phyloP scores from a whole-genome alignment of 1,139 yeast genomes.

The Ogataea hybrid region DNA sequence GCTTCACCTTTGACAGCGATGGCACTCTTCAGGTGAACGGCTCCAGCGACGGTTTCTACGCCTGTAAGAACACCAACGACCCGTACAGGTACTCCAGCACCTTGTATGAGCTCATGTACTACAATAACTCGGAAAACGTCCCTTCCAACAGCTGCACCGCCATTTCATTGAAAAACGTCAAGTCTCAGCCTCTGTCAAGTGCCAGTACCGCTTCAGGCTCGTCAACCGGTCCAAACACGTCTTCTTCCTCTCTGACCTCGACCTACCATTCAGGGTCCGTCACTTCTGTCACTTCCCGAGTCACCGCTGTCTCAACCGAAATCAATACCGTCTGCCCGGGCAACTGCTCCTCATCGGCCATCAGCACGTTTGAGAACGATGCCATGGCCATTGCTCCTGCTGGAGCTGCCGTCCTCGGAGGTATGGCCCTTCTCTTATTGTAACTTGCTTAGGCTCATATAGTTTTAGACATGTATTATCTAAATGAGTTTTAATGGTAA shows the following conservation, averaged over 20 bases:
- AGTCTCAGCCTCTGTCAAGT: conserved; percentile 3
- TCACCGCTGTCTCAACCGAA: conserved; percentile 3
- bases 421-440: conserved; percentile 22
- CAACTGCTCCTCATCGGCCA: conserved; percentile 4
- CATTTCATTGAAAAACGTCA: too few species aligned
- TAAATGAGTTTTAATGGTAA: too few species aligned
- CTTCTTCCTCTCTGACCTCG: too few species aligned
- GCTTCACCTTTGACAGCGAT: conserved; percentile 18
- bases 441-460: conserved; percentile 1
- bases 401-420: conserved; percentile 14
- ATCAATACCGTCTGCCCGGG: conserved; percentile 2
- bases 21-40: conserved; percentile 27
- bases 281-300: conserved; percentile 5
- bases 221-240: too few species aligned
- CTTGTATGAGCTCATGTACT: conserved; percentile 26
- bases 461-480: too few species aligned
- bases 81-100: conserved; percentile 26
- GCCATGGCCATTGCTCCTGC: background rate
- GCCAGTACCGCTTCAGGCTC: too few species aligned
- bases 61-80: conserved; percentile 28
- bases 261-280: background rate
- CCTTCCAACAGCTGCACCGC: conserved; percentile 13
- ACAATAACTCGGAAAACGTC: conserved; percentile 17
- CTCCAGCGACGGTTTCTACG: conserved; percentile 26
- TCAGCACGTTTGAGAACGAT: conserved; percentile 9